Percentiles rank a stretch among this genome's conserved stretches.
Conservation (phyloP, 2,329 filamentous ascomycete genomes). For the Fusarium robinianum region DNA sequence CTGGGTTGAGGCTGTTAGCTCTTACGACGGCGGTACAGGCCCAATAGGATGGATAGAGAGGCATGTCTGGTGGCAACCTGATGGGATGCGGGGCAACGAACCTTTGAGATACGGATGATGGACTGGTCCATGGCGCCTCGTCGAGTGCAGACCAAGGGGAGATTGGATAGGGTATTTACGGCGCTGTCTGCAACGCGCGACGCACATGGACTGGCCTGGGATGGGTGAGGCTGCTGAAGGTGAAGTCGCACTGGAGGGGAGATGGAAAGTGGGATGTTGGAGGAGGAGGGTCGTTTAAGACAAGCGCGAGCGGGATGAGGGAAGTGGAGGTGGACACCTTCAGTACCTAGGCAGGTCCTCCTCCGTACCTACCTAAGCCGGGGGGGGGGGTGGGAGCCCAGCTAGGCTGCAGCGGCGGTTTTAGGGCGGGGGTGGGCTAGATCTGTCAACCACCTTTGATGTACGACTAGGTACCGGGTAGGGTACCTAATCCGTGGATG, state of each 20-base stretch:
- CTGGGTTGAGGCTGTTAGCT: slow-evolving; percentile 48
- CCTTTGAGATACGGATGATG: slow-evolving; percentile 85
- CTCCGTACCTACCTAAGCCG: no score
- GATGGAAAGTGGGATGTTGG: slow-evolving; percentile 19
- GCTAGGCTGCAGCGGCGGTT: no score
- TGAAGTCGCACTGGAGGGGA: slow-evolving; percentile 1
- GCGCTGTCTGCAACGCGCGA: slow-evolving; percentile 12
- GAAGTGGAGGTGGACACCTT: slow-evolving; percentile 24
- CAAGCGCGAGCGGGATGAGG: slow-evolving; percentile 17
- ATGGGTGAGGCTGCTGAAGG: slow-evolving; percentile 3
- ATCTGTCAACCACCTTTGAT: no score
- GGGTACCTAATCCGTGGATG: no score
- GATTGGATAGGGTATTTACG: background rate
- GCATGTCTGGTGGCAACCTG: no score
- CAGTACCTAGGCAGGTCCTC: no score
- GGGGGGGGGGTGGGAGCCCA: no score
- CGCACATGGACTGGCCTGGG: slow-evolving; percentile 21
- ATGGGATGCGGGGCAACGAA: slow-evolving; percentile 47
- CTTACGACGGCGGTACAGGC: slow-evolving; percentile 18
- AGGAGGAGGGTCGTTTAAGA: slow-evolving; percentile 22
- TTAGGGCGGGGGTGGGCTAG: no score
- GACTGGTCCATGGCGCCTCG: slow-evolving; percentile 67
- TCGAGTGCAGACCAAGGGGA: slow-evolving; percentile 17
- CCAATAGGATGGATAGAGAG: slow-evolving; percentile 17
- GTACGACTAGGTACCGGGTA: no score